Percentiles rank a stretch among this genome's conserved stretches.
These are phyloP conservation scores for Euclidium syriacum DNA, from an alignment of 345 rosid species.

Conservation along the genomic window DNA sequence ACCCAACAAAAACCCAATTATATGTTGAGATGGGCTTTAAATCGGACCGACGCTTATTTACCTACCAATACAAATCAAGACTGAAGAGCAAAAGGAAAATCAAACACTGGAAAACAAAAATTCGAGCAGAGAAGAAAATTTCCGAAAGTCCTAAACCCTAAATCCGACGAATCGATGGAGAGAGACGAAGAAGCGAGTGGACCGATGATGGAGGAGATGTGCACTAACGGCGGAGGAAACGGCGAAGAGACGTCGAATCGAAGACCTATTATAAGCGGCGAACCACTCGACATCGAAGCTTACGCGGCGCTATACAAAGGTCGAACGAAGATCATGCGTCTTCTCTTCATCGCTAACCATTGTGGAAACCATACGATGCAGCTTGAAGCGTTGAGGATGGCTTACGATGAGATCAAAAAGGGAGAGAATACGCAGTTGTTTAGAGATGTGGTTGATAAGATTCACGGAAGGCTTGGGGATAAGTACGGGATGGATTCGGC, in stretches of 20 bases:
- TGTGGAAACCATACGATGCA: constrained; percentile 64
- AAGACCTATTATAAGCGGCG: constrained; percentile 73
- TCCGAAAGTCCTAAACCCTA: constrained; percentile 17
- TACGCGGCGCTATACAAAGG: constrained; percentile 84
- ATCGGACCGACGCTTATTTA: constrained; percentile 17
- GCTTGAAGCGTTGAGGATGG: constrained; percentile 86
- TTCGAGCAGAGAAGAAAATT: neutral
- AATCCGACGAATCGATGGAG: constrained; percentile 52
- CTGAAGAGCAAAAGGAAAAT: no score
- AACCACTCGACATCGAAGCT: constrained; percentile 88
- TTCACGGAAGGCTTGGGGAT: constrained; percentile 64
- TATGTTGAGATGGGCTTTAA: constrained; percentile 22
- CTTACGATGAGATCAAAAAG: constrained; percentile 87
- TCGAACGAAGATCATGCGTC: constrained; percentile 81
- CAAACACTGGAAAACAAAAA: no score
- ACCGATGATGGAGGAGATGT: constrained; percentile 59
- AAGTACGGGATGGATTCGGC: constrained; percentile 51
- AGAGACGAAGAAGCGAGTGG: constrained; percentile 58
- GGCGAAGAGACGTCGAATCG: constrained; percentile 41
- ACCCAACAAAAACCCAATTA: constrained; percentile 5
- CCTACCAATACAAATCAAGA: no score
- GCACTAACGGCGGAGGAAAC: constrained; percentile 55
- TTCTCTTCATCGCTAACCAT: constrained; percentile 72
- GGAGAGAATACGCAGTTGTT: constrained; percentile 91
- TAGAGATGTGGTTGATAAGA: constrained; percentile 69